These are phyloP conservation scores for Suillus cothurnatus DNA, from an alignment of 768 basidiomycete species.

Conservation along the genomic window DNA sequence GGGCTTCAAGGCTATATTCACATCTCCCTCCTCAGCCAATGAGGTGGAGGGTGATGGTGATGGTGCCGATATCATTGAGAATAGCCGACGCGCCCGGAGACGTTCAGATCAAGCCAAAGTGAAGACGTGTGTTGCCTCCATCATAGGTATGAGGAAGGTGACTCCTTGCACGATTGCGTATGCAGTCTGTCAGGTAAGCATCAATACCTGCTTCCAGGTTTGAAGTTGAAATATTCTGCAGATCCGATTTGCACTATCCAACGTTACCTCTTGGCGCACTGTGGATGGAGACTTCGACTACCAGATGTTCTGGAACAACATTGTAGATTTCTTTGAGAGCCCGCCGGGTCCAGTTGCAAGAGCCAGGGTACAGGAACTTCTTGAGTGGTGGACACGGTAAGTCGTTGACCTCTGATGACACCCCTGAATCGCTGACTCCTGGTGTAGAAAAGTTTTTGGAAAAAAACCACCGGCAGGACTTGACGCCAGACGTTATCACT, in stretches of 20 bases:
- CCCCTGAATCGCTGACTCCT: neutral
- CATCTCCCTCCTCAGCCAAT: too few relatives aligned
- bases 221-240: neutral
- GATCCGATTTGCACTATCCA: constrained; percentile 19
- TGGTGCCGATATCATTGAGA: too few relatives aligned
- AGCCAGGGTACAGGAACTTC: constrained; percentile 3
- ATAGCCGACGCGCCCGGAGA: too few relatives aligned
- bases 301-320: too few relatives aligned
- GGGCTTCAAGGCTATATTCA: too few relatives aligned
- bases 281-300: constrained; percentile 14
- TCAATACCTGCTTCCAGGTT: too few relatives aligned
- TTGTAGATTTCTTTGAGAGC: constrained; percentile 18
- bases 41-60: too few relatives aligned
- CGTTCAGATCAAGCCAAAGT: too few relatives aligned
- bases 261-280: constrained; percentile 7
- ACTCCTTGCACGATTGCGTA: too few relatives aligned
- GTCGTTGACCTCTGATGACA: neutral
- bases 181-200: too few relatives aligned
- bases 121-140: too few relatives aligned
- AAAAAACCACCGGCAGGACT: neutral
- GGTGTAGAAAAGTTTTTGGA: constrained; percentile 6
- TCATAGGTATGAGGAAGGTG: too few relatives aligned
- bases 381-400: constrained; percentile 18
- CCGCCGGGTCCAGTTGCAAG: neutral
- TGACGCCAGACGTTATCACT: neutral